phyloP scores from a whole-genome alignment of 139 green algal genomes.

The Dunaliella sp. region DNA sequence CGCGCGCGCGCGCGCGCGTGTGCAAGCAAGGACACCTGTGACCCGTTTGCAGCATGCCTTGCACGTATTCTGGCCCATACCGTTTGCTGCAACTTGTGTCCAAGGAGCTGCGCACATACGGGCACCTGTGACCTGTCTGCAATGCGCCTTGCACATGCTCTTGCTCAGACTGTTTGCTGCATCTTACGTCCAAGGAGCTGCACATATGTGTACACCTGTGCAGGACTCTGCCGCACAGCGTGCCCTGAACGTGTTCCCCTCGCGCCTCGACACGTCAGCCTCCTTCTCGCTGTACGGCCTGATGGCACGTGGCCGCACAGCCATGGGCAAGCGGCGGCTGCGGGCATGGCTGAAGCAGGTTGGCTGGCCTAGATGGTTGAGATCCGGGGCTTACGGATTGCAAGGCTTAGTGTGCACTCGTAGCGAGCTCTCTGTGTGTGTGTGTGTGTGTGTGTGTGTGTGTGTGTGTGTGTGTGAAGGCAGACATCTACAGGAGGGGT shows the following conservation, averaged over 20 bases:
- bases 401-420: no score
- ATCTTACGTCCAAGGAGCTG: no score
- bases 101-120: no score
- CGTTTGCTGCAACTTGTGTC: no score
- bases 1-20: no score
- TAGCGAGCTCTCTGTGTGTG: background rate
- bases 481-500: no score
- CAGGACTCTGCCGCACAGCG: conserved; percentile 68
- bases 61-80: no score
- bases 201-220: no score
- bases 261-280: conserved; percentile 60
- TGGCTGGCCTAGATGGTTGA: conserved; percentile 69
- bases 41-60: background rate
- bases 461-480: no score
- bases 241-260: conserved; percentile 90
- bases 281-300: conserved; percentile 86
- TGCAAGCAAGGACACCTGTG: background rate
- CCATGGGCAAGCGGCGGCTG: conserved; percentile 85
- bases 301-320: conserved; percentile 81
- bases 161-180: no score
- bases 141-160: no score
- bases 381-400: background rate
- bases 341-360: conserved; percentile 96
- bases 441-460: background rate
- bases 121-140: background rate